Conservation (phyloP, 108 stramenopile genomes). For the Skeletonema grethae region DNA sequence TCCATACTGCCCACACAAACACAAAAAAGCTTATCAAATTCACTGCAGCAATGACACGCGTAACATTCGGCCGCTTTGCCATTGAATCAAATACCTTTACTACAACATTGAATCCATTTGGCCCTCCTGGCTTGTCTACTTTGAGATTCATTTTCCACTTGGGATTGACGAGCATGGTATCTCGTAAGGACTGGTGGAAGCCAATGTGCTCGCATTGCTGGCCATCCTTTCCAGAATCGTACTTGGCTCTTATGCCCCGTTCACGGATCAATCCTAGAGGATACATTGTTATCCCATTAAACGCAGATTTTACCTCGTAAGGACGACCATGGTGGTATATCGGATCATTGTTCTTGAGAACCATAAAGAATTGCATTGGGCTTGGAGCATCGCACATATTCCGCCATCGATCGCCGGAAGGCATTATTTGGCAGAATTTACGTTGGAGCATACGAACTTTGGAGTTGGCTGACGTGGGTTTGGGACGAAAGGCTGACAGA, state of each 20-base stretch:
- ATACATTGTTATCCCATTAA: slow-evolving; percentile 31
- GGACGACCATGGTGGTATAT: slow-evolving; percentile 2
- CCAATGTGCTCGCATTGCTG: slow-evolving; percentile 38
- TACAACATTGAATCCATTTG: not conserved
- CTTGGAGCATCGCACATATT: slow-evolving; percentile 28
- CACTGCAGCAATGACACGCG: not conserved
- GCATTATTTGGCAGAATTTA: slow-evolving; percentile 28
- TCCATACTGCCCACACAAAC: not conserved
- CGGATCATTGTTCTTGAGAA: slow-evolving; percentile 3
- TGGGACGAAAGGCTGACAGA: slow-evolving; percentile 28
- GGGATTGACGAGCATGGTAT: slow-evolving; percentile 24
- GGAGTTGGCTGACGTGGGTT: slow-evolving; percentile 5
- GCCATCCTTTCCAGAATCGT: slow-evolving; percentile 22
- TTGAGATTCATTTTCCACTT: slow-evolving; percentile 28
- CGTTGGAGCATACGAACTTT: slow-evolving; percentile 11
- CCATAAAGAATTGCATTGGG: slow-evolving; percentile 24
- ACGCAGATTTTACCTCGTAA: slow-evolving; percentile 15
- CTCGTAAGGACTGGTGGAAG: slow-evolving; percentile 12
- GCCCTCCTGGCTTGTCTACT: slow-evolving; percentile 21
- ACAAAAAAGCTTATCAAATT: not conserved
- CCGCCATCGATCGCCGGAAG: slow-evolving; percentile 26
- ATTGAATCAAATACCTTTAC: not conserved
- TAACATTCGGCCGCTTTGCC: not conserved
- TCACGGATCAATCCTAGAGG: slow-evolving; percentile 9
- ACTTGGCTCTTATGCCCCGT: not conserved